A percentile compares a stretch with the other conserved stretches of the same genome.
Conservation (phyloP, 2,329 filamentous ascomycete genomes). For the Alternaria panax region DNA sequence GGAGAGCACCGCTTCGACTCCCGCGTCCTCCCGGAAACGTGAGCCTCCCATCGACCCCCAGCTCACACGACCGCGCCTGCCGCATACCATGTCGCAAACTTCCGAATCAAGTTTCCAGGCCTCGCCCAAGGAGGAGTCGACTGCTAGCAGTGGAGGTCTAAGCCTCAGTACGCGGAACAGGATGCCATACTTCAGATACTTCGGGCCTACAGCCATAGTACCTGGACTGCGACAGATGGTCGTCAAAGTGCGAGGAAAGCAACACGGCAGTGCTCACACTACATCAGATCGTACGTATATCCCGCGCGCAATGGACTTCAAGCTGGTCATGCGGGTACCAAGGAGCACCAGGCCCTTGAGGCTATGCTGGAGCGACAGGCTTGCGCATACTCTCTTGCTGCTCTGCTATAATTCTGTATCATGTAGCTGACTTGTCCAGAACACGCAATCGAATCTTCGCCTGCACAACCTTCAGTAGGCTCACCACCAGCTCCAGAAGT, state of each 20-base stretch:
- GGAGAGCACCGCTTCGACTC: constrained; percentile 24
- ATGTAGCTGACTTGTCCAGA: constrained; percentile 18
- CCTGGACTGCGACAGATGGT: constrained; percentile 95
- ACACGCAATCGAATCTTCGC: constrained; percentile 45
- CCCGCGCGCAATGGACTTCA: not conserved
- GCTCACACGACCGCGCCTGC: constrained; percentile 34
- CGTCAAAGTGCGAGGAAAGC: constrained; percentile 72
- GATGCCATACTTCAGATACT: constrained; percentile 90
- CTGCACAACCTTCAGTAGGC: constrained; percentile 39
- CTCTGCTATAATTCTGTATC: not conserved
- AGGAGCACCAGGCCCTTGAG: not conserved
- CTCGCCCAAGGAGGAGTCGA: constrained; percentile 31
- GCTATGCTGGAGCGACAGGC: not conserved
- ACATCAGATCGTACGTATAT: constrained; percentile 57
- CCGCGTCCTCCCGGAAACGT: constrained; percentile 15
- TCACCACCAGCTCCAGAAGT: constrained; percentile 47
- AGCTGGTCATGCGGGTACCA: not conserved
- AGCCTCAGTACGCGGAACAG: constrained; percentile 64
- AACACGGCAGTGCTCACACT: constrained; percentile 65
- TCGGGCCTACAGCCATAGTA: constrained; percentile 88
- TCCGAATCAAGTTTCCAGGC: constrained; percentile 31
- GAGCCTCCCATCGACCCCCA: constrained; percentile 37
- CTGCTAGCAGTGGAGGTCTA: constrained; percentile 27
- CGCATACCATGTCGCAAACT: constrained; percentile 29
- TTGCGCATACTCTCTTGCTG: constrained; percentile 7